Percentiles rank a stretch among this genome's conserved stretches.
These are phyloP conservation scores for Verticillium klebahnii DNA, from an alignment of 2,329 filamentous ascomycete species.

Conservation along the genomic window DNA sequence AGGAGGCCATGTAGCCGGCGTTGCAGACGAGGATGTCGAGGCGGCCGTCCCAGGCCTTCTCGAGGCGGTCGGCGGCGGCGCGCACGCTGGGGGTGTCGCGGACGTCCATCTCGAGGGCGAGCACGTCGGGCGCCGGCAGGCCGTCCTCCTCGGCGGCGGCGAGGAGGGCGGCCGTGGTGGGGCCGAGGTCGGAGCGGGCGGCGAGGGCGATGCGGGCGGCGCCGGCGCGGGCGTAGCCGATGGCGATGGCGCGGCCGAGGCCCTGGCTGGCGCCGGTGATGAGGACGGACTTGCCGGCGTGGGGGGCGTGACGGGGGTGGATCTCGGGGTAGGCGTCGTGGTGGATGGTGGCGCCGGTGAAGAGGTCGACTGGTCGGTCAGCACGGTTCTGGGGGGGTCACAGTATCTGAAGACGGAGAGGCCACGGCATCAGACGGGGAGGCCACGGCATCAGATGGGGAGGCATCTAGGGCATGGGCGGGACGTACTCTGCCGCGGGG, in stretches of 20 bases:
- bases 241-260: conserved; percentile 47
- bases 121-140: conserved; percentile 30
- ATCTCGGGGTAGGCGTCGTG: conserved; percentile 51
- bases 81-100: conserved; percentile 24
- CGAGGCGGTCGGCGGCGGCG: conserved; percentile 18
- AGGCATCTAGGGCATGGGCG: neutral
- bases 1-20: conserved; percentile 34
- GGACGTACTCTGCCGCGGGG: neutral
- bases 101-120: conserved; percentile 35
- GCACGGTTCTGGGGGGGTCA: neutral
- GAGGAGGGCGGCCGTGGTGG: conserved; percentile 27
- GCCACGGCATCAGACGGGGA: no score
- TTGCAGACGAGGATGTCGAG: conserved; percentile 40
- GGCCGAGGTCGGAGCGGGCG: conserved; percentile 43
- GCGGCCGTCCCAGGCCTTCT: conserved; percentile 21
- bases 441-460: no score
- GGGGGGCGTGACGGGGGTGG: conserved; percentile 29
- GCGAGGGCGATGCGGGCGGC: conserved; percentile 46
- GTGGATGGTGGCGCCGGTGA: conserved; percentile 22
- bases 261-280: conserved; percentile 53
- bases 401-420: no score
- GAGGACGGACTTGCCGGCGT: conserved; percentile 35
- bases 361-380: conserved; percentile 13
- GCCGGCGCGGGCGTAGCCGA: conserved; percentile 51
- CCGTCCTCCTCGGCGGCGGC: conserved; percentile 25